A percentile compares a stretch with the other conserved stretches of the same genome.
Conservation (phyloP, 1,284 basidiomycete genomes). For the Sphaerobolus stellatus region DNA sequence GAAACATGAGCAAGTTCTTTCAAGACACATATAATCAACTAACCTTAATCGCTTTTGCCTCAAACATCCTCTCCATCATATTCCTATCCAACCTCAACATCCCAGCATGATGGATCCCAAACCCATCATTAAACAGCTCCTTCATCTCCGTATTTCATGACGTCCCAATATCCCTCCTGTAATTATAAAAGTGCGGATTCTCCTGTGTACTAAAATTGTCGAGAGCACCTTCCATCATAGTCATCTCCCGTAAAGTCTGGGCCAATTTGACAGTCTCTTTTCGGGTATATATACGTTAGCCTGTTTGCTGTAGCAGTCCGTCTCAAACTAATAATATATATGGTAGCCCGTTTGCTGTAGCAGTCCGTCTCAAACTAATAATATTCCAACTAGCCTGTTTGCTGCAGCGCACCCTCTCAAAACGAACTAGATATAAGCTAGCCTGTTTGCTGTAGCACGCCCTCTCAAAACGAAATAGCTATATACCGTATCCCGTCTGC, state of each 20-base stretch:
- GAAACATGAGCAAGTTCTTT: neutral
- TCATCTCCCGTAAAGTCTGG: slow-evolving; percentile 80
- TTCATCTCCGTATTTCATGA: slow-evolving; percentile 97
- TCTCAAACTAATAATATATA: too few relatives aligned
- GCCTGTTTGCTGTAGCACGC: too few relatives aligned
- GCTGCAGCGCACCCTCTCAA: too few relatives aligned
- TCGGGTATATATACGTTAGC: slow-evolving; percentile 97
- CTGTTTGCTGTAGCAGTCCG: too few relatives aligned
- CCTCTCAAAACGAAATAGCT: too few relatives aligned
- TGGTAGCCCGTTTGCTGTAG: too few relatives aligned
- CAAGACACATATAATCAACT: slow-evolving; percentile 4
- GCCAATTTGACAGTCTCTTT: slow-evolving; percentile 98
- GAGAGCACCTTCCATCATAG: slow-evolving; percentile 67
- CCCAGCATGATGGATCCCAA: slow-evolving; percentile 98
- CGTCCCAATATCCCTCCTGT: slow-evolving; percentile 72
- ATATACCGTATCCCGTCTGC: too few relatives aligned
- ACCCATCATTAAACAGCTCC: slow-evolving; percentile 87
- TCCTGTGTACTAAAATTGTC: slow-evolving; percentile 82
- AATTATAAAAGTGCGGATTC: slow-evolving; percentile 77
- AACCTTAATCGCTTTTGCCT: slow-evolving; percentile 88
- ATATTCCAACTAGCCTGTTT: too few relatives aligned
- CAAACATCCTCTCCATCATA: slow-evolving; percentile 95
- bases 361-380: too few relatives aligned
- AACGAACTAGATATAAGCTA: too few relatives aligned
- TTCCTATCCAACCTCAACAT: slow-evolving; percentile 96